Conservation (phyloP, 805 yeast genomes). For the Candida rishiriensis region DNA sequence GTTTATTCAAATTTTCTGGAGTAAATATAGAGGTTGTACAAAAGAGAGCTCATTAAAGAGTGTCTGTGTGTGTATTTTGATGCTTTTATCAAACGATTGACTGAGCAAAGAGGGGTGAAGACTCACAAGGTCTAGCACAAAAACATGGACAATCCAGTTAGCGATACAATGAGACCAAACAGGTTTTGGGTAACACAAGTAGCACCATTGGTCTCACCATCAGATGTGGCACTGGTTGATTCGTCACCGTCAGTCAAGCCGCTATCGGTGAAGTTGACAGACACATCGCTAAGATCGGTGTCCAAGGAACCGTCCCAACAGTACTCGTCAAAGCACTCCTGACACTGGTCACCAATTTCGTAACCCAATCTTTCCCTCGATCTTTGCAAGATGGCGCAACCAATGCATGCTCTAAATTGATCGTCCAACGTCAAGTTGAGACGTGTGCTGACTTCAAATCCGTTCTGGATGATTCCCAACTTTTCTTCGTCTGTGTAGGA, state of each 20-base stretch:
- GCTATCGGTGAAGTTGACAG: slow-evolving; percentile 35
- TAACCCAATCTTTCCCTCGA: slow-evolving; percentile 63
- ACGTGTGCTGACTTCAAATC: slow-evolving; percentile 65
- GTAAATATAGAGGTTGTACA: too few species aligned
- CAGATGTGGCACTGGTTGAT: slow-evolving; percentile 20
- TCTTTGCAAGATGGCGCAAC: slow-evolving; percentile 80
- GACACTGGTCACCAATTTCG: slow-evolving; percentile 65
- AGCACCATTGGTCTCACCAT: too few species aligned
- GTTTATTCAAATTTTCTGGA: too few species aligned
- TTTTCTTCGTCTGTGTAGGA: slow-evolving; percentile 56
- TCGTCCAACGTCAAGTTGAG: slow-evolving; percentile 62
- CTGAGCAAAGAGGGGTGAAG: too few species aligned
- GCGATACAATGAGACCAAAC: too few species aligned
- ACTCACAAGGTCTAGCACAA: too few species aligned
- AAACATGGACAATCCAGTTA: too few species aligned
- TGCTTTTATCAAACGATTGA: too few species aligned
- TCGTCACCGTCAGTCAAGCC: slow-evolving; percentile 34
- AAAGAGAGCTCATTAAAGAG: too few species aligned
- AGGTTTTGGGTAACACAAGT: too few species aligned
- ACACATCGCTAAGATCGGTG: slow-evolving; percentile 7
- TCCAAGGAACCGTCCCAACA: slow-evolving; percentile 47
- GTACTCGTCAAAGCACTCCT: slow-evolving; percentile 61
- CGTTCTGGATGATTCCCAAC: slow-evolving; percentile 60
- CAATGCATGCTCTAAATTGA: slow-evolving; percentile 70
- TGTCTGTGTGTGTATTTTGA: too few species aligned